Evolutionary conservation across 140 eudicot species (phyloP), one percentile per base, ranked within the genome.

Genomic region (Erigeron philadelphicus): DNA sequence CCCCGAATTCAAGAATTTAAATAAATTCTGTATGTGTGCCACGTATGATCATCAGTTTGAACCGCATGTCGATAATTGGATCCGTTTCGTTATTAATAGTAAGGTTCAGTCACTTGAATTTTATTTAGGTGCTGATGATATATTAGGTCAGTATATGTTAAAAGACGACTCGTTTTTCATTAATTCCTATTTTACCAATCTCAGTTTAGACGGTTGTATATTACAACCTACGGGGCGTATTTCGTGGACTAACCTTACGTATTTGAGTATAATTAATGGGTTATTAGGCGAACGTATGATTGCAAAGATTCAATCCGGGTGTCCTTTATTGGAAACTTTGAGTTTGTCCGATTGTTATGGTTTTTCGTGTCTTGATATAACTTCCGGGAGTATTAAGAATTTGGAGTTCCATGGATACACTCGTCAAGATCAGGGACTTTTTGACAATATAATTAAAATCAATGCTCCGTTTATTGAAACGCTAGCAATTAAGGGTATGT

Each of bases 171-270:
- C 50, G 40, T 11, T 68, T 23, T 68, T 31, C 63, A 53, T 35
- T 62, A 4, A 3, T 52, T 68, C 73, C 17, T 9, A 17, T 15
- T 35, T 50, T 52, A 68, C 49, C 15, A 1, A 35, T 53, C 73
- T 65, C 16, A 52, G 45, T 11, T 63, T 73, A 19, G 40, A 25
- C 50, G 56, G 56, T 1, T 63, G 71, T 3, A 6, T 41, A 9
- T 40, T 73, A 10, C 50, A 73, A 62, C 77, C 71, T 15, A 50
- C 64, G 0, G 56, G 64, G 6, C 21, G 16, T 46, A 52, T 73
- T 62, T 18, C 71, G 2, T 73, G 77, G 71, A 52, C 52, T 49
- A 63, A 19, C 3, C 71, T 73, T 63, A 63, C 45, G 47, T 62
- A 8, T 19, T 73, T 73, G 31, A 11, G 63, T 7, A 47, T 75